phyloP scores from a whole-genome alignment of 108 stramenopile species.

The Pseudonitzschia multiseries region DNA sequence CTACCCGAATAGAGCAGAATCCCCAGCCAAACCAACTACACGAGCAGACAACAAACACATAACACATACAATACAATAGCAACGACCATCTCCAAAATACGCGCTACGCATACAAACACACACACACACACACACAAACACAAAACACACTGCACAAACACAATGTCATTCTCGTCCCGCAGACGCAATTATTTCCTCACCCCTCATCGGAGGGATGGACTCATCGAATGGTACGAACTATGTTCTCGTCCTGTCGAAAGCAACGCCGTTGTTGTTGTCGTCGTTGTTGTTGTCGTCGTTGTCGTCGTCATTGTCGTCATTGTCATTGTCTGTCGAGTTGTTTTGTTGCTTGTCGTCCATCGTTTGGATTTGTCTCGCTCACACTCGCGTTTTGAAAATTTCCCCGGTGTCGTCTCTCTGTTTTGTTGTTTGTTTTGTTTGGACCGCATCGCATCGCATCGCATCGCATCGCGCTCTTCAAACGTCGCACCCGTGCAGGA shows the following conservation, averaged over 20 bases:
- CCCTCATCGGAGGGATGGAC: conserved; percentile 86
- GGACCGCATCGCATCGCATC: neutral
- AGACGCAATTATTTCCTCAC: conserved; percentile 88
- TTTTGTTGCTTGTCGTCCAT: neutral
- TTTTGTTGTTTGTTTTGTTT: neutral
- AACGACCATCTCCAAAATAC: neutral
- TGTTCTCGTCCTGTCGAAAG: too few relatives aligned
- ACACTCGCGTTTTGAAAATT: neutral
- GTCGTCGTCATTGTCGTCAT: neutral
- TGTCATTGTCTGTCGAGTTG: neutral
- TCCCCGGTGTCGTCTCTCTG: neutral
- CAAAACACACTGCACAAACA: neutral
- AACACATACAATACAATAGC: too few relatives aligned
- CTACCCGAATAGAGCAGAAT: too few relatives aligned
- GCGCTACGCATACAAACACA: neutral
- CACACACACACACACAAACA: neutral
- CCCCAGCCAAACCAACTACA: too few relatives aligned
- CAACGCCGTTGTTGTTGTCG: neutral
- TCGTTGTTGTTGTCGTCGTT: neutral
- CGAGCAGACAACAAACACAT: too few relatives aligned
- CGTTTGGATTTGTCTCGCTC: too few relatives aligned
- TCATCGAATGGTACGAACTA: conserved; percentile 91
- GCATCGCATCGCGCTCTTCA: too few relatives aligned
- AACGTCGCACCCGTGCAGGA: too few relatives aligned
- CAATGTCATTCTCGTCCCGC: conserved; percentile 84